These are phyloP conservation scores for Eucalyptus rudis DNA, from an alignment of 345 rosid genomes.

Conservation along the genomic window DNA sequence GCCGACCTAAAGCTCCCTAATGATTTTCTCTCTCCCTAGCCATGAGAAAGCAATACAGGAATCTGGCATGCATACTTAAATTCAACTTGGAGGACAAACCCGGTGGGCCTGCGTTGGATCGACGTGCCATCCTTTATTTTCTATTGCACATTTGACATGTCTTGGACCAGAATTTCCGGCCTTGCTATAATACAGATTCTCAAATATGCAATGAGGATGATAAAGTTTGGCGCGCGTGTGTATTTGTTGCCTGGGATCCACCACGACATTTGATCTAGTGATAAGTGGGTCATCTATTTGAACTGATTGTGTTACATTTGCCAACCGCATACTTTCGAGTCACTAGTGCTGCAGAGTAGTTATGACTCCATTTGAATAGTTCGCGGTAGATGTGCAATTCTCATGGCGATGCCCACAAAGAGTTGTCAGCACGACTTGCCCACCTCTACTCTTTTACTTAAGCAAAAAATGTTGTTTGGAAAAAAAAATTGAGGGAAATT, in stretches of 20 bases:
- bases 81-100: not conserved
- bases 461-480: not conserved
- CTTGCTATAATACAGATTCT: not conserved
- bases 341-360: not conserved
- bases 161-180: not conserved
- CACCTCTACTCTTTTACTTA: not conserved
- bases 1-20: not conserved
- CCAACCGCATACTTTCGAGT: not conserved
- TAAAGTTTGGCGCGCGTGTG: not conserved
- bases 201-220: not conserved
- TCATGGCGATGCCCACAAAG: not conserved
- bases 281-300: not conserved
- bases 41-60: not conserved
- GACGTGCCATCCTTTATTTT: not conserved
- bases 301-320: fast-evolving
- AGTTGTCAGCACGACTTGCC: not conserved
- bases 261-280: not conserved
- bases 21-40: not conserved
- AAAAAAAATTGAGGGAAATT: not conserved
- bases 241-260: not conserved
- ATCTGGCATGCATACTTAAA: not conserved
- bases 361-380: not conserved
- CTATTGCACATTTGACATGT: not conserved
- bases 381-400: fast-evolving
- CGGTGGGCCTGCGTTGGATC: not conserved